A percentile compares a stretch with the other conserved stretches of the same genome.
phyloP scores from a whole-genome alignment of 1,284 basidiomycete species.

The Sanguinoderma infundibulare region DNA sequence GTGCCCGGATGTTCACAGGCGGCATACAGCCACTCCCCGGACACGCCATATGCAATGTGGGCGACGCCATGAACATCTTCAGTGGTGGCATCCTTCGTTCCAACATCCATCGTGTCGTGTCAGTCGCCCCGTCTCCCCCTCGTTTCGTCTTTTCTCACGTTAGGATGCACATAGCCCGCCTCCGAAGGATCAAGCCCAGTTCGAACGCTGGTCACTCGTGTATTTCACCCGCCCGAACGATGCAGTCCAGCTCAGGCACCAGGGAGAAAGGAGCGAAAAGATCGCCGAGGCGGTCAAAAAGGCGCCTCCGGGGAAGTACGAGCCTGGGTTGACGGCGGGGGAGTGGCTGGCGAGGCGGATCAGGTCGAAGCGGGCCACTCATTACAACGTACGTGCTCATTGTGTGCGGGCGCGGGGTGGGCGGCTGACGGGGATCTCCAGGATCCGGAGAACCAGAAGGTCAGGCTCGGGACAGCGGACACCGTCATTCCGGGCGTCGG shows the following conservation, averaged over 20 bases:
- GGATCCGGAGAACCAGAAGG: constrained; percentile 28
- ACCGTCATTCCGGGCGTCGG: background rate
- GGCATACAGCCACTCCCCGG: constrained; percentile 33
- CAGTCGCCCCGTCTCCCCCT: constrained; percentile 6
- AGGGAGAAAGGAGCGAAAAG: constrained; percentile 28
- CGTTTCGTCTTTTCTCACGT: too few relatives aligned
- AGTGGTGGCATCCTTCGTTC: constrained; percentile 43
- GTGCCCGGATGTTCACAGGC: background rate
- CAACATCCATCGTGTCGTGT: constrained; percentile 42
- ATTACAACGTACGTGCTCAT: constrained; percentile 25
- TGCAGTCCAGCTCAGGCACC: constrained; percentile 30
- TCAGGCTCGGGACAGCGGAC: constrained; percentile 2
- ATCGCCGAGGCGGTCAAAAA: constrained; percentile 31
- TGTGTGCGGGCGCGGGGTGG: background rate
- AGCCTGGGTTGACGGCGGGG: constrained; percentile 27
- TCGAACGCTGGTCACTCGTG: constrained; percentile 40
- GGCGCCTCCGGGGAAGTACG: constrained; percentile 15
- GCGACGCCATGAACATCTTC: constrained; percentile 43
- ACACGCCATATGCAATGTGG: constrained; percentile 41
- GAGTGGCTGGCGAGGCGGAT: constrained; percentile 37
- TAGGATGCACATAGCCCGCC: constrained; percentile 28
- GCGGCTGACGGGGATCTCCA: constrained; percentile 1
- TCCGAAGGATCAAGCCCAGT: constrained; percentile 34
- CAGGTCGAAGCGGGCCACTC: constrained; percentile 28
- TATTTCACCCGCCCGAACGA: constrained; percentile 43